Percentiles rank a stretch among this genome's conserved stretches.
Conservation (phyloP, 2,329 filamentous ascomycete genomes). For the Diaporthe ampelina region DNA sequence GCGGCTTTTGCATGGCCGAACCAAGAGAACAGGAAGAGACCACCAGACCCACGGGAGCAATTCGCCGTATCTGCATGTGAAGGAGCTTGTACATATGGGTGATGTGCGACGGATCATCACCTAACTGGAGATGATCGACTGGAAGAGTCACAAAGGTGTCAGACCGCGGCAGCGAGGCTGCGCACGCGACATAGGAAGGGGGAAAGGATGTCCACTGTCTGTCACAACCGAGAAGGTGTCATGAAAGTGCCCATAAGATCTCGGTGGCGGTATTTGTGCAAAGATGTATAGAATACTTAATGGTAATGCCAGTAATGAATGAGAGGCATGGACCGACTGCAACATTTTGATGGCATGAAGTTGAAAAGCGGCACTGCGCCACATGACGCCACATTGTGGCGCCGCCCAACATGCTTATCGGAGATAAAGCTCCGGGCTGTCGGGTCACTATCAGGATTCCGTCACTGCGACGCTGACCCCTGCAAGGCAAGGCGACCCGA, state of each 20-base stretch:
- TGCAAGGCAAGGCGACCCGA: not conserved
- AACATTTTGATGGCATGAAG: not conserved
- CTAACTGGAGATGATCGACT: too few species aligned
- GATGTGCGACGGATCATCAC: not conserved
- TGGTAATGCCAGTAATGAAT: not conserved
- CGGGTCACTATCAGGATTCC: not conserved
- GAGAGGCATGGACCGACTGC: not conserved
- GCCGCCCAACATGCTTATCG: not conserved
- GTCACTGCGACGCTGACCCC: not conserved
- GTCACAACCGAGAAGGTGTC: not conserved
- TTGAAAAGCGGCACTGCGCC: conserved; percentile 1
- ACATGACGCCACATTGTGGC: conserved; percentile 9
- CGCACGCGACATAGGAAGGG: not conserved
- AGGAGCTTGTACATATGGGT: not conserved
- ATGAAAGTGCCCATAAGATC: not conserved
- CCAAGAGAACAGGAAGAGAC: too few species aligned
- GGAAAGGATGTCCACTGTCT: not conserved
- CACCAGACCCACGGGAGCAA: too few species aligned
- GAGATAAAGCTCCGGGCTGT: not conserved
- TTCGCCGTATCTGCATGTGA: too few species aligned
- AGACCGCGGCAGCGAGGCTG: not conserved
- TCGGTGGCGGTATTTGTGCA: too few species aligned
- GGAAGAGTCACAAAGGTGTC: too few species aligned
- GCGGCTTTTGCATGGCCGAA: not conserved
- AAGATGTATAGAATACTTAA: not conserved